phyloP scores from a whole-genome alignment of 1,284 basidiomycete genomes.

The Rhodotorula glutinis region DNA sequence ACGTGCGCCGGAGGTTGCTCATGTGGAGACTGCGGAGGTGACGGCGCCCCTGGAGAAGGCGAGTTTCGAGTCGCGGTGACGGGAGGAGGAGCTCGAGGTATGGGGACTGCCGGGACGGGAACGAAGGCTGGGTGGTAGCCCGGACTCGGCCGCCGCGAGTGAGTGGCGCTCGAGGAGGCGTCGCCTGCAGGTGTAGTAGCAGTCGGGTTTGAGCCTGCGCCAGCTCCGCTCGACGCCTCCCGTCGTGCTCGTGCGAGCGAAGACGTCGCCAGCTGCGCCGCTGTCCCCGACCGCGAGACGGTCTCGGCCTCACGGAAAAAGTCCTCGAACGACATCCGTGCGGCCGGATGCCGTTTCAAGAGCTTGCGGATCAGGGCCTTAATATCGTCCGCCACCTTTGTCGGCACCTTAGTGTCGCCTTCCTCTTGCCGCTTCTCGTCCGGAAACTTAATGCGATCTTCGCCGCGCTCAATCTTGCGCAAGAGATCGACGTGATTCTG shows the following conservation, averaged over 20 bases:
- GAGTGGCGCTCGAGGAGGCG: conserved; percentile 9
- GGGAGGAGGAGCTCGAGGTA: not conserved
- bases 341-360: conserved; percentile 76
- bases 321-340: conserved; percentile 85
- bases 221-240: not conserved
- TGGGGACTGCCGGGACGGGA: not conserved
- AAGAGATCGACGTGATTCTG: conserved; percentile 94
- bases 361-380: conserved; percentile 81
- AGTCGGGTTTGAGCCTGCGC: not conserved
- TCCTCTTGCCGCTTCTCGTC: conserved; percentile 60
- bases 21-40: not conserved
- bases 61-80: conserved; percentile 22
- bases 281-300: conserved; percentile 32
- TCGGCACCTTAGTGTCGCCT: conserved; percentile 28
- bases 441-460: conserved; percentile 75
- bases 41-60: conserved; percentile 22
- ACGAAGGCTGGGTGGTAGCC: not conserved
- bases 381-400: conserved; percentile 70
- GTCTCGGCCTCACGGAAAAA: conserved; percentile 67
- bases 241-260: conserved; percentile 18
- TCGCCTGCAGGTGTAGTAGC: not conserved
- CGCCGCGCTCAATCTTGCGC: conserved; percentile 83
- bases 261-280: conserved; percentile 4
- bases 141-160: not conserved
- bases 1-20: not conserved